Percentiles rank a stretch among this genome's conserved stretches.
Conservation (phyloP, 225 moss, liverwort and hornwort genomes). For the Takakia lepidozioides region DNA sequence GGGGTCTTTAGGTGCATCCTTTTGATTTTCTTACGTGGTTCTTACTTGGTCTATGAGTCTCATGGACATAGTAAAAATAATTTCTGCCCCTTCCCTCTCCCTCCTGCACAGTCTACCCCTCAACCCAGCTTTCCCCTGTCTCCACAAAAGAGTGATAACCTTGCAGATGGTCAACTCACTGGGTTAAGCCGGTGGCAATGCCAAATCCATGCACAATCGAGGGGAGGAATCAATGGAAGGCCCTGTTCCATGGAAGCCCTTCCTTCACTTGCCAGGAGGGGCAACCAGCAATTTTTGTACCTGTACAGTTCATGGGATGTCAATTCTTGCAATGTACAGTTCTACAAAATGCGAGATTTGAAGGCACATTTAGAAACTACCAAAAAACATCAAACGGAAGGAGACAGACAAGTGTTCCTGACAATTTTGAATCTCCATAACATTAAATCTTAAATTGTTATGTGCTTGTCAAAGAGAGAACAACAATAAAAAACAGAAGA, state of each 20-base stretch:
- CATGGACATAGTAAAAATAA: too few species aligned
- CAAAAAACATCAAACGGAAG: neutral
- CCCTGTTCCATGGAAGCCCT: conserved; percentile 3
- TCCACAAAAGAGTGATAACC: too few species aligned
- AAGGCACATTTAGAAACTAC: neutral
- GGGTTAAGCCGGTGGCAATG: conserved; percentile 48
- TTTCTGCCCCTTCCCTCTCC: too few species aligned
- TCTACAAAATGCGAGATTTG: neutral
- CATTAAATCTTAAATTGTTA: too few species aligned
- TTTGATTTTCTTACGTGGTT: too few species aligned
- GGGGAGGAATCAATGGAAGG: conserved; percentile 17
- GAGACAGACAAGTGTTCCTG: neutral
- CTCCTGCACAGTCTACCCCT: too few species aligned
- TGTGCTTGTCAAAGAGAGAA: too few species aligned
- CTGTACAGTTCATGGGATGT: conserved; percentile 10
- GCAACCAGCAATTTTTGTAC: conserved; percentile 34
- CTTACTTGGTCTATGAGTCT: too few species aligned
- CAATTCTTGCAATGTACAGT: neutral
- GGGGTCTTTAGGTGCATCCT: too few species aligned
- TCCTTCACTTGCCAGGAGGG: conserved; percentile 14
- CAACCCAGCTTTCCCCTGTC: too few species aligned
- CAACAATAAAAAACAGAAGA: too few species aligned
- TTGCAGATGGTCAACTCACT: too few species aligned
- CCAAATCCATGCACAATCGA: conserved; percentile 51
- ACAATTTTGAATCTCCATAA: neutral